Conservation (phyloP, 2,329 filamentous ascomycete species). For the Taxawa tesnikishii region DNA sequence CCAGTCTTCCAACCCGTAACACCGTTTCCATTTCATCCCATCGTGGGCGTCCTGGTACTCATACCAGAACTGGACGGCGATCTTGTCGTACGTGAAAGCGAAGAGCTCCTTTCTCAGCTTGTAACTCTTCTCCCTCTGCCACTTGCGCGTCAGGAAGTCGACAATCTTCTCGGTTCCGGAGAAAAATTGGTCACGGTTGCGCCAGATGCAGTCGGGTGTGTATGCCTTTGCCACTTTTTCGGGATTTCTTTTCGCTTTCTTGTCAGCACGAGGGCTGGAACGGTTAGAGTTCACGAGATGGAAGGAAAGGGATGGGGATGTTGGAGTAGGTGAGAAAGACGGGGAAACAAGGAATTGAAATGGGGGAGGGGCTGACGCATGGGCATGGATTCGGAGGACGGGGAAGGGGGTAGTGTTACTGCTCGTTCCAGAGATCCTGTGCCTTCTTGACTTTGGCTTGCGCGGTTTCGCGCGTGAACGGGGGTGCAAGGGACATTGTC, state of each 20-base stretch:
- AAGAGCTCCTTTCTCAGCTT: slow-evolving; percentile 74
- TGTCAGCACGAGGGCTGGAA: too few relatives aligned
- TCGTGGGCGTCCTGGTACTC: slow-evolving; percentile 59
- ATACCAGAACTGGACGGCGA: slow-evolving; percentile 87
- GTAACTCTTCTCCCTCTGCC: slow-evolving; percentile 60
- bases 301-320: too few relatives aligned
- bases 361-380: too few relatives aligned
- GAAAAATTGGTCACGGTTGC: slow-evolving; percentile 62
- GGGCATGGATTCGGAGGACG: slow-evolving; percentile 4
- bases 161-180: slow-evolving; percentile 56
- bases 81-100: slow-evolving; percentile 60
- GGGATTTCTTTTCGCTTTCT: slow-evolving; percentile 59
- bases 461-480: slow-evolving; percentile 64
- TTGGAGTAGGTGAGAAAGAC: too few relatives aligned
- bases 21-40: slow-evolving; percentile 65
- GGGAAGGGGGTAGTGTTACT: slow-evolving; percentile 33
- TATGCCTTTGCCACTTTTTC: slow-evolving; percentile 57
- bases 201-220: slow-evolving; percentile 65
- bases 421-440: slow-evolving; percentile 72
- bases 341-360: slow-evolving; percentile 2
- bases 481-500: slow-evolving; percentile 46
- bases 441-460: slow-evolving; percentile 69
- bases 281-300: too few relatives aligned
- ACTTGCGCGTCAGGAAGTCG: slow-evolving; percentile 59
- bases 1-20: slow-evolving; percentile 75